Evolutionary conservation across 257 asterid species (phyloP).

Genomic region (Solanum corneliomulleri): DNA sequence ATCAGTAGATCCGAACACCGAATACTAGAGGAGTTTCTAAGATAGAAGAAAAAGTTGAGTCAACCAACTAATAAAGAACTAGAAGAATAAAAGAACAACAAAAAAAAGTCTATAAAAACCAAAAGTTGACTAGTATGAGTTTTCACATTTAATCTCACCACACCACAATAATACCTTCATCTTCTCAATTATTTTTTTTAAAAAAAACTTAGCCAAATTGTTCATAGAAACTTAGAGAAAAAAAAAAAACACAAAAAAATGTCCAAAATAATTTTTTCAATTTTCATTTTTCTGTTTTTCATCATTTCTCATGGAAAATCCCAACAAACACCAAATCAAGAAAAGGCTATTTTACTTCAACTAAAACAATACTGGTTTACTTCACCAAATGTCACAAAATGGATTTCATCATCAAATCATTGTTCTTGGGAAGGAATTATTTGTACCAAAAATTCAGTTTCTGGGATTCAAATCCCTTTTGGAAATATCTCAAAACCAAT

Average conservation of each 20-base stretch:
- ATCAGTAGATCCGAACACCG: too few species aligned
- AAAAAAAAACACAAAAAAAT: not conserved
- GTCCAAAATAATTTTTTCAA: not conserved
- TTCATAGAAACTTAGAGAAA: not conserved
- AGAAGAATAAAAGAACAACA: not conserved
- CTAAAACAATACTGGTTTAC: slow-evolving; percentile 48
- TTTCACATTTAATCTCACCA: not conserved
- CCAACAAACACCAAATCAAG: slow-evolving; percentile 29
- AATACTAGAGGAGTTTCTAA: not conserved
- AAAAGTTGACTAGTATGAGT: not conserved
- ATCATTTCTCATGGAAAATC: slow-evolving; percentile 26
- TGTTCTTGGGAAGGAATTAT: slow-evolving; percentile 72
- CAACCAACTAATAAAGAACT: not conserved
- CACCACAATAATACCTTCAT: not conserved
- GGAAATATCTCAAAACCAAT: slow-evolving; percentile 17
- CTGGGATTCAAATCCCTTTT: slow-evolving; percentile 12
- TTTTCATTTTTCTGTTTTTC: slow-evolving; percentile 18
- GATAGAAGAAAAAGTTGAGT: not conserved
- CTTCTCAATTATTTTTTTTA: not conserved
- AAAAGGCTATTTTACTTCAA: slow-evolving; percentile 35
- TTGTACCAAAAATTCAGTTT: slow-evolving; percentile 39
- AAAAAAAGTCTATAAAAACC: not conserved
- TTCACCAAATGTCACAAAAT: slow-evolving; percentile 44
- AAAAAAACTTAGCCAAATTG: not conserved
- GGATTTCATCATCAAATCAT: slow-evolving; percentile 46